Percentiles rank a stretch among this genome's conserved stretches.
phyloP scores from a whole-genome alignment of 768 basidiomycete genomes.

The Rubroboletus satanas region DNA sequence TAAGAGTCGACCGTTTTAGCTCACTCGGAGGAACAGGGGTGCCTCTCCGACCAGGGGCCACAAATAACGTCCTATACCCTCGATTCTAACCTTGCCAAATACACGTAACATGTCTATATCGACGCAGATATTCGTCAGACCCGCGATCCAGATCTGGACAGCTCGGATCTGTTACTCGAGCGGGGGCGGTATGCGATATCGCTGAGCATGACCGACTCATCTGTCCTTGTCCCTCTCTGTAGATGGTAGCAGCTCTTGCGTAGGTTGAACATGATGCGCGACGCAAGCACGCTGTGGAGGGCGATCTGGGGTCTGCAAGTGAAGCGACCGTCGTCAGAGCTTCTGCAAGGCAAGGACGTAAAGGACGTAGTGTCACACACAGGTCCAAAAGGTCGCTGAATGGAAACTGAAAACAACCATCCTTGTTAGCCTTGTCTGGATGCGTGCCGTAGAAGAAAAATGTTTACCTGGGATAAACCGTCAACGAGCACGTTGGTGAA shows the following conservation, averaged over 20 bases:
- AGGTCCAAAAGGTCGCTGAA: slow-evolving; percentile 1
- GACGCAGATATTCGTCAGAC: not conserved
- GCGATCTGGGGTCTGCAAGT: slow-evolving; percentile 2
- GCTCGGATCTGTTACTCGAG: not conserved
- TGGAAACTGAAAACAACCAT: not conserved
- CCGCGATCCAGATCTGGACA: not conserved
- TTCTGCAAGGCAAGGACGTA: not conserved
- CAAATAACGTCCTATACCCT: not conserved
- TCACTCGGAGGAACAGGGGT: not conserved
- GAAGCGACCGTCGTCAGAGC: not conserved
- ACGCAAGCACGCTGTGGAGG: slow-evolving; percentile 7
- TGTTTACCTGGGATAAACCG: slow-evolving; percentile 8
- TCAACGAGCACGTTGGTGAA: slow-evolving; percentile 10
- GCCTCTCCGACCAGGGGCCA: not conserved
- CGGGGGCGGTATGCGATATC: not conserved
- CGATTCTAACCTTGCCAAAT: not conserved
- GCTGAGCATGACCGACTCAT: not conserved
- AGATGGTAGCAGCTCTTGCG: not conserved
- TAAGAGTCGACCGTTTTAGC: not conserved
- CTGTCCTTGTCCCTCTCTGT: not conserved
- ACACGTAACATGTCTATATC: not conserved
- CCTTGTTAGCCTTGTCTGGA: not conserved
- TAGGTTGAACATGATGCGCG: slow-evolving; percentile 13
- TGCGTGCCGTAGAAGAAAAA: not conserved
- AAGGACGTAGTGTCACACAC: not conserved